Conservation (phyloP, 306 rosid genomes). For the Dalbergia cultrata region DNA sequence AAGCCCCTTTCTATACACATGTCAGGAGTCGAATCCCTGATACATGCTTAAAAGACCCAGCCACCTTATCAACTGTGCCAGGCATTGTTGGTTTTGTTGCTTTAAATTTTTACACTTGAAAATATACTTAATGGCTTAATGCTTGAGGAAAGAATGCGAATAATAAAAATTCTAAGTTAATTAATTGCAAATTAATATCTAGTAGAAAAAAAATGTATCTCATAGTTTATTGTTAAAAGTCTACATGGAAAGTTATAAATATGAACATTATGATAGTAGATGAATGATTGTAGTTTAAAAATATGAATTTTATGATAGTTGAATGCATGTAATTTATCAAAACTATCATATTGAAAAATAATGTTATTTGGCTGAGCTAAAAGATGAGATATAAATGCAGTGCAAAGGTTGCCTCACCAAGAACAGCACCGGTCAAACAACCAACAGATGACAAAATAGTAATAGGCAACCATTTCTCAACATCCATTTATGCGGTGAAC, state of each 20-base stretch:
- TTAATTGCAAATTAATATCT: no score
- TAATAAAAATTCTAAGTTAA: background rate
- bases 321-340: no score
- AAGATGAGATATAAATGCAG: conserved; percentile 39
- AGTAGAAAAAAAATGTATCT: background rate
- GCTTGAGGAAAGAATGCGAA: background rate
- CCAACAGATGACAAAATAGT: background rate
- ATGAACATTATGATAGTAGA: no score
- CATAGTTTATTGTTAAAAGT: background rate
- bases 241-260: no score
- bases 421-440: conserved; percentile 3
- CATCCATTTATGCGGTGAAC: background rate
- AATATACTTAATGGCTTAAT: background rate
- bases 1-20: no score
- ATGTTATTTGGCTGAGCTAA: background rate
- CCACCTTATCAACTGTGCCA: no score
- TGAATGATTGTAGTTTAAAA: no score
- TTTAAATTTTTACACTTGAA: background rate
- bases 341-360: no score
- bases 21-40: no score
- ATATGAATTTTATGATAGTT: no score
- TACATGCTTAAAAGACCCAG: no score
- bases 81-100: no score
- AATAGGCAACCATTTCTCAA: background rate
- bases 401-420: conserved; percentile 56